phyloP scores from a whole-genome alignment of 2,329 filamentous ascomycete genomes.

The Myriangium duriaei region DNA sequence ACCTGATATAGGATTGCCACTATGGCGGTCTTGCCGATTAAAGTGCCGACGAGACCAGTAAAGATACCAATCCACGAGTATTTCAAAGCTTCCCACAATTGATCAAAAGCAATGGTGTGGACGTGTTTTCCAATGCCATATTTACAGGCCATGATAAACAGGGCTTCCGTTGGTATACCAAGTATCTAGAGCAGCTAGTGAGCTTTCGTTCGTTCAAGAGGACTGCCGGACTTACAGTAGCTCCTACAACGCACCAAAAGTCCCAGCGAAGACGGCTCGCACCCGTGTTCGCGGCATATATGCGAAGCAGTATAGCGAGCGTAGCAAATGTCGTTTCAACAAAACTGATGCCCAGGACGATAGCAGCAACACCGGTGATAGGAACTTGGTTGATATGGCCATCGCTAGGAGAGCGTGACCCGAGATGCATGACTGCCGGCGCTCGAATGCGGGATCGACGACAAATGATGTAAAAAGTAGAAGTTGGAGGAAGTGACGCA shows the following conservation, averaged over 20 bases:
- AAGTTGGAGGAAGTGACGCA: no score
- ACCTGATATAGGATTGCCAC: slow-evolving; percentile 6
- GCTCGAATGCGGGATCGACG: no score
- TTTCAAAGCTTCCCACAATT: slow-evolving; percentile 3
- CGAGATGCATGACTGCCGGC: background rate
- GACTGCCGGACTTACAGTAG: no score
- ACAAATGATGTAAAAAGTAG: no score
- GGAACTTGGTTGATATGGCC: background rate
- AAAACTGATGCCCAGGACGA: background rate
- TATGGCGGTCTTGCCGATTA: slow-evolving; percentile 5
- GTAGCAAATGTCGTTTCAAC: background rate
- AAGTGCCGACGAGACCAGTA: slow-evolving; percentile 3
- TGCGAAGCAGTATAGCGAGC: background rate
- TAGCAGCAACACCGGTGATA: background rate
- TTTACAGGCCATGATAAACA: slow-evolving; percentile 6
- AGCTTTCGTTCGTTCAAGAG: no score
- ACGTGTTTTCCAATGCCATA: slow-evolving; percentile 4
- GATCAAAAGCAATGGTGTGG: background rate
- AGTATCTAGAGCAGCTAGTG: no score
- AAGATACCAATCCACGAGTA: slow-evolving; percentile 8
- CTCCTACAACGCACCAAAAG: slow-evolving; percentile 5
- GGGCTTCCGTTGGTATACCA: slow-evolving; percentile 1
- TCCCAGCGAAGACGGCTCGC: slow-evolving; percentile 7
- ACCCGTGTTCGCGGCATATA: slow-evolving; percentile 3
- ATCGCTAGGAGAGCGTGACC: background rate